Evolutionary conservation across 23 red algal genomes (phyloP).

Genomic region (Pyropia haitanensis): DNA sequence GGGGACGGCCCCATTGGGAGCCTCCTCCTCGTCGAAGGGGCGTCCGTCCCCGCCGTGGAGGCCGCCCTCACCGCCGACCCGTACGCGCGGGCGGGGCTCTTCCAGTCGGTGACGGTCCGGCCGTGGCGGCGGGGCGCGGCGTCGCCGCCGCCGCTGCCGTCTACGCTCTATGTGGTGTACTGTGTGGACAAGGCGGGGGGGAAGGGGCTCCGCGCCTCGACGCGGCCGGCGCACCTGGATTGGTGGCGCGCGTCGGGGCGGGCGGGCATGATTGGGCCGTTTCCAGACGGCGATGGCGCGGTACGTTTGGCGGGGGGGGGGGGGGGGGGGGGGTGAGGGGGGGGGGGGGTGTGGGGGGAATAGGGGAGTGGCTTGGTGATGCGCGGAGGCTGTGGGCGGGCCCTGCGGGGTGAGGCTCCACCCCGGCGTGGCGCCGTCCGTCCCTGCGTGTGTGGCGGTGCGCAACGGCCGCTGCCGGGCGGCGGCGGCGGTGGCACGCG

Average conservation of each 20-base stretch:
- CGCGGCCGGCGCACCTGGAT: constrained; percentile 27
- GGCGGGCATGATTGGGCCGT: constrained; percentile 39
- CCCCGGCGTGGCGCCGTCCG: neutral
- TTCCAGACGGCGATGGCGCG: constrained; percentile 31
- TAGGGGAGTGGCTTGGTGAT: neutral
- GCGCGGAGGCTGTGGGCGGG: neutral
- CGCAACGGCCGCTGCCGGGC: neutral
- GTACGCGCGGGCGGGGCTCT: constrained; percentile 17
- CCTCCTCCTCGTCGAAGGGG: neutral
- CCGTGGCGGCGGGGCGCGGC: constrained; percentile 15
- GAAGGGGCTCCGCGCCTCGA: constrained; percentile 16
- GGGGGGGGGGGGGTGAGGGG: neutral
- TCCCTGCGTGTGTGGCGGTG: neutral
- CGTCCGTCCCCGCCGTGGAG: neutral
- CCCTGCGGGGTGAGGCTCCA: neutral
- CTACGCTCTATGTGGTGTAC: constrained; percentile 23
- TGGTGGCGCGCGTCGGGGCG: constrained; percentile 28
- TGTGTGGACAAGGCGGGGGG: constrained; percentile 11
- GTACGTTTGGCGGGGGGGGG: neutral
- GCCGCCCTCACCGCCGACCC: constrained; percentile 10
- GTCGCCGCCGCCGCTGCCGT: neutral
- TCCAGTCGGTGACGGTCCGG: constrained; percentile 4
- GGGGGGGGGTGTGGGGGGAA: neutral
- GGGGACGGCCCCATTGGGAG: neutral
- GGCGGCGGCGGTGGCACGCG: neutral